Evolutionary conservation across 1,139 yeast genomes (phyloP).

Genomic region (Blastobotrys elegans): DNA sequence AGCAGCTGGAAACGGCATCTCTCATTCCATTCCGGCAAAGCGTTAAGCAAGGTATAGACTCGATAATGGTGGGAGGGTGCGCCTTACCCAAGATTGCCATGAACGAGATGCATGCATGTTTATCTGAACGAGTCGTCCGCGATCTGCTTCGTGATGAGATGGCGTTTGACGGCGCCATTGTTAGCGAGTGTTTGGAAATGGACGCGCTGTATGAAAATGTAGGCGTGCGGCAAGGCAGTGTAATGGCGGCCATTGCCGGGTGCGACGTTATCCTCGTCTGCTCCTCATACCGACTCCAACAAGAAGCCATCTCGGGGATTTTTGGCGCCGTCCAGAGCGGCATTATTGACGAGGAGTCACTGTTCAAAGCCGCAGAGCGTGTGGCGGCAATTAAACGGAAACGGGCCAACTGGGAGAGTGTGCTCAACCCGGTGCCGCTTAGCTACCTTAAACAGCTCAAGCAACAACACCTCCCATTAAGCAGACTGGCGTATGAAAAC

Average conservation of each 20-base stretch:
- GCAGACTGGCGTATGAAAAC: constrained; percentile 47
- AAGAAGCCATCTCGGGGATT: constrained; percentile 54
- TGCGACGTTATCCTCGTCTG: constrained; percentile 65
- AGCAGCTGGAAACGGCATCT: constrained; percentile 49
- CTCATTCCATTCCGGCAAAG: constrained; percentile 50
- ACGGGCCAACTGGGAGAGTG: constrained; percentile 46
- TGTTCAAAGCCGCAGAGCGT: constrained; percentile 42
- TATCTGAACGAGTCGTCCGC: constrained; percentile 53
- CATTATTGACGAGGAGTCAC: constrained; percentile 46
- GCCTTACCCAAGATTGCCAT: constrained; percentile 62
- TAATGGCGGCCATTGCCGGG: constrained; percentile 57
- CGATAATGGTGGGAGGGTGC: constrained; percentile 61
- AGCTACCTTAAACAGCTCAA: constrained; percentile 36
- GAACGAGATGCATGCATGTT: constrained; percentile 60
- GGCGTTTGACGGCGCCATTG: constrained; percentile 55
- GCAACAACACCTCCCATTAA: constrained; percentile 43
- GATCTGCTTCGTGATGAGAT: constrained; percentile 50
- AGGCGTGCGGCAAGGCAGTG: constrained; percentile 64
- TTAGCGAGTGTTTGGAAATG: constrained; percentile 62
- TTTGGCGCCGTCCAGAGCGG: constrained; percentile 52
- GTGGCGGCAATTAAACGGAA: constrained; percentile 43
- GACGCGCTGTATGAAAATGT: constrained; percentile 58
- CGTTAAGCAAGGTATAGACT: constrained; percentile 50
- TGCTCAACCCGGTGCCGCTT: constrained; percentile 36
- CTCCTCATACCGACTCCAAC: constrained; percentile 51